Evolutionary conservation across 116 monocot genomes (phyloP).

Genomic region (Trichopus zeylanicus): DNA sequence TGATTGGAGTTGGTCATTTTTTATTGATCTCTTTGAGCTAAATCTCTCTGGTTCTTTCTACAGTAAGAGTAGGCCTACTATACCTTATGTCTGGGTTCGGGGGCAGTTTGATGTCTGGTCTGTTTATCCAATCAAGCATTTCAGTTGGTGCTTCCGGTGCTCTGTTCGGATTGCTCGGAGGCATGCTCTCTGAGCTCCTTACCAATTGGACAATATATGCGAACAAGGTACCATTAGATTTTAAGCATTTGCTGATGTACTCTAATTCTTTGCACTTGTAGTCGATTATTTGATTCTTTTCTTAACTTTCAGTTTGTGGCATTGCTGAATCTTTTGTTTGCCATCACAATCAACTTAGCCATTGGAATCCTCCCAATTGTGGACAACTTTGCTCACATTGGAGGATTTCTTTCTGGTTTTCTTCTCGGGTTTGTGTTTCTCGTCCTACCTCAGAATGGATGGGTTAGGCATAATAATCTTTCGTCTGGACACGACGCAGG

Average conservation of each 20-base stretch:
- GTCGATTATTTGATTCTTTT: neutral
- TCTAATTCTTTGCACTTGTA: neutral
- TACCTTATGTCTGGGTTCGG: constrained; percentile 70
- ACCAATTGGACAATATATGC: constrained; percentile 88
- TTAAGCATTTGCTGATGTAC: neutral
- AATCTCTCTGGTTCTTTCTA: neutral
- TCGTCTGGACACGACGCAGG: constrained; percentile 13
- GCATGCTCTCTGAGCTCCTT: constrained; percentile 79
- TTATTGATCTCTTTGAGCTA: no score
- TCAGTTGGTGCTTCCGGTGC: constrained; percentile 87
- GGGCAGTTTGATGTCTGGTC: constrained; percentile 59
- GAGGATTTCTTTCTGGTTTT: constrained; percentile 85
- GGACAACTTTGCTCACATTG: constrained; percentile 74
- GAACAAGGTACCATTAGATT: constrained; percentile 45
- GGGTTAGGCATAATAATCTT: constrained; percentile 26
- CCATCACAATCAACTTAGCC: constrained; percentile 72
- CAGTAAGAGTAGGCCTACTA: constrained; percentile 60
- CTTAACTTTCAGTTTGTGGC: constrained; percentile 57
- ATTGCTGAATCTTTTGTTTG: constrained; percentile 54
- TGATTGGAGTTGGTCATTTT: no score
- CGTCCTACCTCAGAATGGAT: constrained; percentile 78
- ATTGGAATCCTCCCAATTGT: constrained; percentile 73
- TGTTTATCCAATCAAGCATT: constrained; percentile 61
- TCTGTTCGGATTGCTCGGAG: constrained; percentile 78
- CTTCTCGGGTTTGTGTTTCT: constrained; percentile 86